Conservation (phyloP, 805 yeast genomes). For the Candida qinlingensis region DNA sequence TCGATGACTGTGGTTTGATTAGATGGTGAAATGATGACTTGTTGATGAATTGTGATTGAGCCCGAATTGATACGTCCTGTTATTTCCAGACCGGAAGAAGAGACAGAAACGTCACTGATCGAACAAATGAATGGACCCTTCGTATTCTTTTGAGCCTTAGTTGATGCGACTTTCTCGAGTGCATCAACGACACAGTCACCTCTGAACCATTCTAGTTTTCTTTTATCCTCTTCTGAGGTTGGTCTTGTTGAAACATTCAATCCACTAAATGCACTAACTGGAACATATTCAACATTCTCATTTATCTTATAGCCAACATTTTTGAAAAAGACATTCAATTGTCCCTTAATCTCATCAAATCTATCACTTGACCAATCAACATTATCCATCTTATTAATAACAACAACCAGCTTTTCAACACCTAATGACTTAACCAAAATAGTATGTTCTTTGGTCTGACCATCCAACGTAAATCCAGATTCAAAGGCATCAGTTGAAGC, state of each 20-base stretch:
- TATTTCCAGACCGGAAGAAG: conserved; percentile 71
- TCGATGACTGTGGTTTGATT: conserved; percentile 87
- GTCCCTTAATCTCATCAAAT: conserved; percentile 73
- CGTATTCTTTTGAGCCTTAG: conserved; percentile 62
- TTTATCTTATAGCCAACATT: conserved; percentile 58
- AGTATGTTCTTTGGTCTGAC: conserved; percentile 95
- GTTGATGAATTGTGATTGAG: conserved; percentile 87
- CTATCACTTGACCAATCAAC: conserved; percentile 82
- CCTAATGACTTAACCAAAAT: conserved; percentile 85
- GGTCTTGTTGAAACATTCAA: conserved; percentile 82
- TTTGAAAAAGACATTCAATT: conserved; percentile 70
- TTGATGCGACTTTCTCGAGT: conserved; percentile 78
- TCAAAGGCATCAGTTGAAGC: conserved; percentile 94
- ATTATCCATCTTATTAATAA: conserved; percentile 94
- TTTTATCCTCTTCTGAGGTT: conserved; percentile 58
- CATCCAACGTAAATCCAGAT: conserved; percentile 92
- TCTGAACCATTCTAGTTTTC: conserved; percentile 31
- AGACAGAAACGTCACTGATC: conserved; percentile 77
- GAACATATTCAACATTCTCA: conserved; percentile 80
- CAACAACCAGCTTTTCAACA: conserved; percentile 82
- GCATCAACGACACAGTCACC: conserved; percentile 86
- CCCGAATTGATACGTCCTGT: conserved; percentile 95
- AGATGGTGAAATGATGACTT: conserved; percentile 85
- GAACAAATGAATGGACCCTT: conserved; percentile 60
- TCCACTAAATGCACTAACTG: conserved; percentile 91